phyloP scores from a whole-genome alignment of 208 protist species.

The Leishmania tropica region DNA sequence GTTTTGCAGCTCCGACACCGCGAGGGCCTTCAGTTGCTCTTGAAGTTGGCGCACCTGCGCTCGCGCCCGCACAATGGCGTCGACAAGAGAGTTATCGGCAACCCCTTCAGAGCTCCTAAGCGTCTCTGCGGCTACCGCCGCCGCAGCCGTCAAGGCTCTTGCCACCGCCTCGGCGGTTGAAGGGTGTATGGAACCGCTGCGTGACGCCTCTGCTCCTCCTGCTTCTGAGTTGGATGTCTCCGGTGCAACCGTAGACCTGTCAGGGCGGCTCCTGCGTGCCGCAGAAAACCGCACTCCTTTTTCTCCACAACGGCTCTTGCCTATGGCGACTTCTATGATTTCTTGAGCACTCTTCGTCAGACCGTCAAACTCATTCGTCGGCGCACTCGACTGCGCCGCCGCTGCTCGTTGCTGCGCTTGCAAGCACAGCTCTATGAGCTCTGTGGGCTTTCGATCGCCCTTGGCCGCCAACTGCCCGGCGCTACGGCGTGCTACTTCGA shows the following conservation, averaged over 20 bases:
- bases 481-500: constrained; percentile 13
- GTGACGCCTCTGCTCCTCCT: neutral
- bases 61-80: constrained; percentile 20
- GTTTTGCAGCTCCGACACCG: neutral
- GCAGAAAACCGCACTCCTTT: neutral
- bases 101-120: neutral
- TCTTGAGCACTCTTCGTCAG: constrained; percentile 21
- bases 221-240: neutral
- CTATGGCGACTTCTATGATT: constrained; percentile 12
- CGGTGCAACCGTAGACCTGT: neutral
- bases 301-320: constrained; percentile 2
- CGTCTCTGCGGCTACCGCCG: neutral
- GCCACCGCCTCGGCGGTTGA: neutral
- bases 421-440: constrained; percentile 21
- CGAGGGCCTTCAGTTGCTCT: constrained; percentile 1
- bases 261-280: neutral
- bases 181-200: neutral
- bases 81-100: constrained; percentile 5
- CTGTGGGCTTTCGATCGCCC: constrained; percentile 14
- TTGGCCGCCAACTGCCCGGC: constrained; percentile 20
- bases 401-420: constrained; percentile 4
- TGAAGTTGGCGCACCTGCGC: constrained; percentile 18
- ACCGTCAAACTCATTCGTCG: constrained; percentile 31
- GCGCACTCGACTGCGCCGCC: constrained; percentile 16
- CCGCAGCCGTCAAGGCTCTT: neutral